These are phyloP conservation scores for Strobilomyces confusus DNA, from an alignment of 768 basidiomycete species.

Conservation along the genomic window DNA sequence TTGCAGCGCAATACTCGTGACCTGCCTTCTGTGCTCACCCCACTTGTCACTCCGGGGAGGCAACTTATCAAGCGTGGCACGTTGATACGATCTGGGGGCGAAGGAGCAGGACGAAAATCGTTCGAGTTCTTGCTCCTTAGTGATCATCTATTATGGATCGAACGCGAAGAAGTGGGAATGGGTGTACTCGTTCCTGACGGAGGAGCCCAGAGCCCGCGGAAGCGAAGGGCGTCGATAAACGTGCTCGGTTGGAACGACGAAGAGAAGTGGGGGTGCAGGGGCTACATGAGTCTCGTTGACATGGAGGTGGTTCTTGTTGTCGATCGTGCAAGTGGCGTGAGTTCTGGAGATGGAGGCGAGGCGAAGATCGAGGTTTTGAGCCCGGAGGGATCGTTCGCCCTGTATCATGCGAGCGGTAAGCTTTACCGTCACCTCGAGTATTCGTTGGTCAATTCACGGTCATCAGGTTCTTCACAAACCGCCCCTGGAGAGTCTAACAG, in stretches of 20 bases:
- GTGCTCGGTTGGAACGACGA: slow-evolving; percentile 38
- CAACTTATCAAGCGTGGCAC: slow-evolving; percentile 65
- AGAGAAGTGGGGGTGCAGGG: slow-evolving; percentile 73
- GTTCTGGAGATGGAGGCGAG: slow-evolving; percentile 33
- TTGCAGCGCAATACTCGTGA: slow-evolving; percentile 74
- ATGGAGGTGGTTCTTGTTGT: slow-evolving; percentile 62
- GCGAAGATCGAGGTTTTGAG: slow-evolving; percentile 71
- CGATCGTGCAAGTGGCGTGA: slow-evolving; percentile 23
- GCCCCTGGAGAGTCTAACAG: slow-evolving; percentile 1
- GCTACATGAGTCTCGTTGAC: slow-evolving; percentile 66
- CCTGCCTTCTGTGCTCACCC: slow-evolving; percentile 74
- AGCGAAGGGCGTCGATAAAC: slow-evolving; percentile 15
- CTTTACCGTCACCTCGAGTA: not conserved
- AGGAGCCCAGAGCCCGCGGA: slow-evolving; percentile 15
- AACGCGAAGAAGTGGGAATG: slow-evolving; percentile 41
- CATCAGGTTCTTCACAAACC: slow-evolving; percentile 5
- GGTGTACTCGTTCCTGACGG: slow-evolving; percentile 19
- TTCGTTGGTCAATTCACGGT: not conserved
- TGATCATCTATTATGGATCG: slow-evolving; percentile 78
- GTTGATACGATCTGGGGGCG: slow-evolving; percentile 49
- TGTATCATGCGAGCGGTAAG: slow-evolving; percentile 56
- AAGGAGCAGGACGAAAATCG: slow-evolving; percentile 33
- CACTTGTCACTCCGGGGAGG: slow-evolving; percentile 79
- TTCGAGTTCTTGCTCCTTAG: slow-evolving; percentile 79
- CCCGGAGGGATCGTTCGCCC: slow-evolving; percentile 71